Base-by-base conservation (phyloP, 2,329 filamentous ascomycete species). In the Blastomyces percursus region DNA sequence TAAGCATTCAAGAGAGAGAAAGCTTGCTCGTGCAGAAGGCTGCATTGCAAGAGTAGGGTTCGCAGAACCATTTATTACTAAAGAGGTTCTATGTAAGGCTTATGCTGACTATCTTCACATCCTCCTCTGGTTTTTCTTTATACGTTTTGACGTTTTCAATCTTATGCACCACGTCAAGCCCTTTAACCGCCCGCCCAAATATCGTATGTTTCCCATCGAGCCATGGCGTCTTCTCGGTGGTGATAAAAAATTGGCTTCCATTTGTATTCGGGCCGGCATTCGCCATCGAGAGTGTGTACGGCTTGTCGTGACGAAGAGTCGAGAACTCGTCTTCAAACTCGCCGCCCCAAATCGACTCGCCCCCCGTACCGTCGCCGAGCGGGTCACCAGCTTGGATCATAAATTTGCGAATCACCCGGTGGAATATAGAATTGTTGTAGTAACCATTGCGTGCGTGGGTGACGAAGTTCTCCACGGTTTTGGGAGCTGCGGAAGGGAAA, bases 381-480 rank as follows among this genome's bases (percentile, higher is more conserved):
- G 91, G 91, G 72, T 96, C 91, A 59, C 91, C 91, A 27, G 84
- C 85, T 67, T 80, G 91, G 64, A 99, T 96, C 95, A 99, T 99
- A 78, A 99, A 99, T 72, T 96, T 96, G 65, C 89, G 86, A 69
- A 99, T 99, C 7, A 99, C 89, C 42, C 94, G 88, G 76, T 99
- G 94, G 81, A 99, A 99, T 69, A 96, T 93, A 42, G 93, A 92
- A 76, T 90, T 90, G 79, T 99, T 97, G 80, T 99, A 99, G 75
- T 99, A 99, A 1, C 90, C 91, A 63, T 86, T 88, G 70, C 87
- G 88, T 2, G 91, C 85, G 71, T 97, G 94, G 0, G 91, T 95
- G 62, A 95, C 90, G 73, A 99, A 99, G 75, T 99, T 99, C 77
- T 99, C 94, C 3, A 99, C 93, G 0, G 95, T 86, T 73, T 93